Percentiles rank a stretch among this genome's conserved stretches.
These are phyloP conservation scores for Butyriboletus loyo DNA, from an alignment of 768 basidiomycete genomes.

Conservation along the genomic window DNA sequence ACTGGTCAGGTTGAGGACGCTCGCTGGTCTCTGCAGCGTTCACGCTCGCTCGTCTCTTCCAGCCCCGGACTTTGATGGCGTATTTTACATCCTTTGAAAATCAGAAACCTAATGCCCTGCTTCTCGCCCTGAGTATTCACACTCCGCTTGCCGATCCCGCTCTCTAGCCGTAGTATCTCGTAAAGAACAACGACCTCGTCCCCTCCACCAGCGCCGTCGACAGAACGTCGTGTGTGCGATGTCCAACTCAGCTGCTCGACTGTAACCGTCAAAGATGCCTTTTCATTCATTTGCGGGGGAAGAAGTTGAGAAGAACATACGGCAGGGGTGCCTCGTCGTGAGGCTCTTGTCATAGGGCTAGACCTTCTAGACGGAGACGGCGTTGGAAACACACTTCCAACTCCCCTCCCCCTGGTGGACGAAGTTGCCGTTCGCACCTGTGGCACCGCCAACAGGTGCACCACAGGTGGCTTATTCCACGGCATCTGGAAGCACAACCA, in stretches of 20 bases:
- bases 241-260: constrained; percentile 13
- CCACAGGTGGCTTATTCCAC: constrained; percentile 22
- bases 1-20: too few species aligned
- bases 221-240: neutral
- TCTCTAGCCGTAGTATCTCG: too few species aligned
- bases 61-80: constrained; percentile 21
- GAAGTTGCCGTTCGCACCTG: constrained; percentile 25
- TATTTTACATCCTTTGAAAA: constrained; percentile 23
- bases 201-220: neutral
- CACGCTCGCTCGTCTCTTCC: neutral
- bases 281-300: constrained; percentile 28
- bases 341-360: constrained; percentile 32
- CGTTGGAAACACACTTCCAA: constrained; percentile 27
- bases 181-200: constrained; percentile 1
- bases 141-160: constrained; percentile 15
- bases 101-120: constrained; percentile 26
- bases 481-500: constrained; percentile 29
- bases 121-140: constrained; percentile 30
- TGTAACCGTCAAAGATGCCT: constrained; percentile 12
- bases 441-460: constrained; percentile 7
- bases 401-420: constrained; percentile 25
- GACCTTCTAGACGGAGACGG: constrained; percentile 32
- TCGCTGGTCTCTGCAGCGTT: neutral
- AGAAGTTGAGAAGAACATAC: constrained; percentile 20
- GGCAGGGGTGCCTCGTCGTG: constrained; percentile 24